A percentile compares a stretch with the other conserved stretches of the same genome.
Conservation (phyloP, 129 eudicot genomes). For the Rutidosis leptorrhynchoides region DNA sequence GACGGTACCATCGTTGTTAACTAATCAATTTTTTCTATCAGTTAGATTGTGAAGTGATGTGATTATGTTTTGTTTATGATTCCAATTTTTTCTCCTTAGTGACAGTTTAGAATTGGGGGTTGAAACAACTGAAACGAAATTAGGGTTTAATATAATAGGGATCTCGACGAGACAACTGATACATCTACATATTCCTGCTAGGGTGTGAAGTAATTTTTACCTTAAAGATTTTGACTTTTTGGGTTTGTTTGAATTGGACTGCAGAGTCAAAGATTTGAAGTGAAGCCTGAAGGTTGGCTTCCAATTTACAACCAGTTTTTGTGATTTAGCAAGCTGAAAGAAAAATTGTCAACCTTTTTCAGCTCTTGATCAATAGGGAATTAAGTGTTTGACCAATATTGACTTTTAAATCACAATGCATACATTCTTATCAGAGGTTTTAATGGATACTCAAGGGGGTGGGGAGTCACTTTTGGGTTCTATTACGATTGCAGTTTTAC, state of each 20-base stretch:
- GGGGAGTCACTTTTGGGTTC: slow-evolving; percentile 69
- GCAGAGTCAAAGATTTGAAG: slow-evolving; percentile 27
- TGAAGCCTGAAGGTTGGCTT: slow-evolving; percentile 11
- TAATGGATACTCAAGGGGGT: slow-evolving; percentile 55
- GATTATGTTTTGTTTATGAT: no score
- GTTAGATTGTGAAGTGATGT: no score
- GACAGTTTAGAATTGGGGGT: no score
- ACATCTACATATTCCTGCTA: no score
- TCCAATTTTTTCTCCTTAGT: no score
- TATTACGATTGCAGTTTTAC: slow-evolving; percentile 79
- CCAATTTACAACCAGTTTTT: slow-evolving; percentile 17
- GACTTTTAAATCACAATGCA: slow-evolving; percentile 35
- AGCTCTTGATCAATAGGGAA: no score
- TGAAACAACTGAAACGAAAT: no score
- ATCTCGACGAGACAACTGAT: no score
- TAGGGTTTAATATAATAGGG: no score
- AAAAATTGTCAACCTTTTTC: slow-evolving; percentile 7
- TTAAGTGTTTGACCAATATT: slow-evolving; percentile 27
- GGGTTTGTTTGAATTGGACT: slow-evolving; percentile 9
- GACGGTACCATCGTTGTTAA: no score
- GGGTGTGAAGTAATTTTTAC: slow-evolving; percentile 6
- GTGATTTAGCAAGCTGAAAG: neutral
- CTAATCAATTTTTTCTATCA: no score
- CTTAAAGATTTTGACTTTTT: slow-evolving; percentile 22
- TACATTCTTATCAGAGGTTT: slow-evolving; percentile 47